Evolutionary conservation across 768 basidiomycete genomes (phyloP), one percentile per base, ranked within the genome.

Genomic region (Russula foetens): DNA sequence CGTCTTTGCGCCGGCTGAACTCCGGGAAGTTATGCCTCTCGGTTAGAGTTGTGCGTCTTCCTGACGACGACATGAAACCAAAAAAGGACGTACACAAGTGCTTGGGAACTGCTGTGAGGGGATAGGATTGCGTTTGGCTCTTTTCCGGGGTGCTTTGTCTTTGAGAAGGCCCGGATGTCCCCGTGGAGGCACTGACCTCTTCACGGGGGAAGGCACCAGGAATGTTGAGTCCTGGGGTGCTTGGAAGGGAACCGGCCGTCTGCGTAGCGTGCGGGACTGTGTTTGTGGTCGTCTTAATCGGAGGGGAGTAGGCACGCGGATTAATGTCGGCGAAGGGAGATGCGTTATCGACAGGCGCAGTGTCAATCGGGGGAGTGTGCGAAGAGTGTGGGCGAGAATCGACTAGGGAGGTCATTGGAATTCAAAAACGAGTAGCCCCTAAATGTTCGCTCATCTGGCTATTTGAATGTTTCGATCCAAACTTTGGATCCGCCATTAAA

Each of bases 201-300:
- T 61, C 63, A 11, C 23, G 53, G 19, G 63, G 63, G 14, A 23
- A 64, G n/a, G 63, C 28, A 15, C 63, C 63, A 7, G 63, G 63
- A 14, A 64, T 33, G 0, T 62, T 50, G 35, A 52, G 24, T 29
- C 55, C 47, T 4, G 62, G 55, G 39, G 63, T 62, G 24, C 59
- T 60, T 2, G 59, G 47, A 11, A 39, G 5, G n/a, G 63, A 63
- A 33, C 11, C 5, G 11, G 12, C n/a, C 3, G 54, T 17, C 7
- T 54, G 59, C 12, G 48, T 31, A 35, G 35, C 35, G 11, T 5
- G n/a, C 33, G 58, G 7, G 46, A 12, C 19, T 33, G 38, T 38
- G 62, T 63, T 53, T 1, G 60, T 62, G n/a, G 58, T 63, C 26
- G 62, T 63, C 47, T 47, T 44, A 49, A 63, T 54, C 4, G 59